Evolutionary conservation across 1,284 basidiomycete species (phyloP).

Genomic region (Boletellus deceptivus): DNA sequence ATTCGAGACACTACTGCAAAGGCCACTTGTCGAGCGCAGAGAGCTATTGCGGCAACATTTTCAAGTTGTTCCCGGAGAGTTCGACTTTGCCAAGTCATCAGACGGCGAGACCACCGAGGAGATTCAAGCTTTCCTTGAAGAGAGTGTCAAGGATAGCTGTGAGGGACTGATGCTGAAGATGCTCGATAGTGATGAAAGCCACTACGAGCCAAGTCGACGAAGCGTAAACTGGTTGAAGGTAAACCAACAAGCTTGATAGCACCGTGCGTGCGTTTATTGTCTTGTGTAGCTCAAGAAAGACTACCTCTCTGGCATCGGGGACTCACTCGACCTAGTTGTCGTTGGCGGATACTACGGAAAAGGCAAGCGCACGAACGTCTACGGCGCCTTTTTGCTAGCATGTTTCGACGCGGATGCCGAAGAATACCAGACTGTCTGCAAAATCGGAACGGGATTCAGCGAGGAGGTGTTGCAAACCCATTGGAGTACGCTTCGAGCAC

Average conservation of each 20-base stretch:
- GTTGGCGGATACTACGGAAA: slow-evolving; percentile 97
- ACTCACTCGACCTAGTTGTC: slow-evolving; percentile 96
- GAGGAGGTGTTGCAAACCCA: slow-evolving; percentile 88
- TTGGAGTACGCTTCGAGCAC: slow-evolving; percentile 76
- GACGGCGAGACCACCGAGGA: slow-evolving; percentile 91
- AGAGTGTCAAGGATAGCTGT: slow-evolving; percentile 96
- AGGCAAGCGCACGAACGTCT: slow-evolving; percentile 95
- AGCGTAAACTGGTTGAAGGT: slow-evolving; percentile 99
- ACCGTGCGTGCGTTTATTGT: slow-evolving; percentile 1
- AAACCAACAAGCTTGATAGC: slow-evolving; percentile 10
- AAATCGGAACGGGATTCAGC: slow-evolving; percentile 97
- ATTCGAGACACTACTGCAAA: slow-evolving; percentile 62
- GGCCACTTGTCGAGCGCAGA: slow-evolving; percentile 72
- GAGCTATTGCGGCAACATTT: slow-evolving; percentile 80
- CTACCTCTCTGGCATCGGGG: slow-evolving; percentile 95
- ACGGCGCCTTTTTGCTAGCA: slow-evolving; percentile 93
- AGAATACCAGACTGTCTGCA: slow-evolving; percentile 95
- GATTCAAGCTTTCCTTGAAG: slow-evolving; percentile 93
- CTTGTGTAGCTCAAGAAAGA: slow-evolving; percentile 86
- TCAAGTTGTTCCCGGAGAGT: slow-evolving; percentile 82
- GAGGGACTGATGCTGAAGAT: slow-evolving; percentile 99
- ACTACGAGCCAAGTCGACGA: slow-evolving; percentile 92
- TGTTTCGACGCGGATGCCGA: slow-evolving; percentile 92
- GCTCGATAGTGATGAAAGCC: slow-evolving; percentile 87
- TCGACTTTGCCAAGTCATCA: slow-evolving; percentile 88